Percentiles rank a stretch among this genome's conserved stretches.
phyloP scores from a whole-genome alignment of 2,329 filamentous ascomycete species.

The Setomelanomma holmii region DNA sequence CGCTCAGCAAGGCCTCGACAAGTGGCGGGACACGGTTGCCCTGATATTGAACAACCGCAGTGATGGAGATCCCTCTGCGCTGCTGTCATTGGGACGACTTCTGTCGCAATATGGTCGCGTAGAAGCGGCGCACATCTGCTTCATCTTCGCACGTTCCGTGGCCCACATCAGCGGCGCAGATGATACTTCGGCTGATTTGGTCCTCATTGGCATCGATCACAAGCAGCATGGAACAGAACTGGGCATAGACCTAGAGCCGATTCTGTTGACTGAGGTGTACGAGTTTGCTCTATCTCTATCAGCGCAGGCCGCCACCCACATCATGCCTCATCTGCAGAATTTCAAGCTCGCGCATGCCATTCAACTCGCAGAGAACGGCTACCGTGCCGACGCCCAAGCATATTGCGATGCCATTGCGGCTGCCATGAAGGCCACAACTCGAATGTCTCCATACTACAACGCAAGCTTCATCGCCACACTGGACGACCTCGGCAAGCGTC shows the following conservation, averaged over 20 bases:
- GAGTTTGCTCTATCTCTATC: conserved; percentile 85
- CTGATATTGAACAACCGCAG: conserved; percentile 90
- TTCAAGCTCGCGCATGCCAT: conserved; percentile 93
- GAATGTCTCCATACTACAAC: conserved; percentile 87
- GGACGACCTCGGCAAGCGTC: conserved; percentile 81
- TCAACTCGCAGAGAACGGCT: conserved; percentile 82
- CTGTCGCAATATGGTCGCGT: conserved; percentile 84
- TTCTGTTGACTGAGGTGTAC: conserved; percentile 95
- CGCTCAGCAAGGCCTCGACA: conserved; percentile 83
- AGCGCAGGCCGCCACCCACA: conserved; percentile 58
- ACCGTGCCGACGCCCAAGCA: conserved; percentile 80
- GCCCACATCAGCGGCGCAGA: conserved; percentile 82
- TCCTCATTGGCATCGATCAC: conserved; percentile 86
- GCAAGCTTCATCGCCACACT: conserved; percentile 74
- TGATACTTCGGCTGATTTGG: conserved; percentile 78
- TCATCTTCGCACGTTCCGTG: conserved; percentile 77
- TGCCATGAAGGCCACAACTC: conserved; percentile 80
- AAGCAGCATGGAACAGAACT: conserved; percentile 73
- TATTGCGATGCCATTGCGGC: conserved; percentile 87
- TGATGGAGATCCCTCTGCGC: conserved; percentile 75
- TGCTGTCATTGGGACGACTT: conserved; percentile 81
- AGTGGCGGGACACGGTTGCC: conserved; percentile 90
- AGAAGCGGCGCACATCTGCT: conserved; percentile 94
- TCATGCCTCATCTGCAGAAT: conserved; percentile 81
- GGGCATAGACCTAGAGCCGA: conserved; percentile 79